phyloP scores from a whole-genome alignment of 192 early-diverging fungal genomes.

The Podila horticola region DNA sequence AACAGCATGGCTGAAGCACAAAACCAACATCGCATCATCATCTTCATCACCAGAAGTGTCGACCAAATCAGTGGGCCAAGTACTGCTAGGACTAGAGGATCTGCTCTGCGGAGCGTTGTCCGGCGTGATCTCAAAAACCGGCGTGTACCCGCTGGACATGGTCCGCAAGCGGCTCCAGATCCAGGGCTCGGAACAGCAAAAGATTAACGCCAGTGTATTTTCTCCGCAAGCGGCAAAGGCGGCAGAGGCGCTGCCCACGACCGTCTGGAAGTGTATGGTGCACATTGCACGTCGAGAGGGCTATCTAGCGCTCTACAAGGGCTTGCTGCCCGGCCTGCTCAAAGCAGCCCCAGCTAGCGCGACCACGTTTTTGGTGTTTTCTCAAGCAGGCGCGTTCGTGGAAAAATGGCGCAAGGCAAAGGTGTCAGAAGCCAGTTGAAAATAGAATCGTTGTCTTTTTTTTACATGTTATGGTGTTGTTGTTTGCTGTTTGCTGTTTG shows the following conservation, averaged over 20 bases:
- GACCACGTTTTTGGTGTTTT: slow-evolving; percentile 88
- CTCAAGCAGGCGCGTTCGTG: slow-evolving; percentile 66
- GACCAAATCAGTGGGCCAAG: slow-evolving; percentile 1
- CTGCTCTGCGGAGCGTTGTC: slow-evolving; percentile 83
- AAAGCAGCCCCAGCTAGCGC: slow-evolving; percentile 90
- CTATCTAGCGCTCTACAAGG: slow-evolving; percentile 86
- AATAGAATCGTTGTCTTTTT: too few species aligned
- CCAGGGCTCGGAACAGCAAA: slow-evolving; percentile 52
- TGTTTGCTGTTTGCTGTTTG: too few species aligned
- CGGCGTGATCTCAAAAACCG: slow-evolving; percentile 84
- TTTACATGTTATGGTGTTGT: too few species aligned
- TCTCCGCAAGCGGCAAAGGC: background rate
- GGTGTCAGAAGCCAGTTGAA: background rate
- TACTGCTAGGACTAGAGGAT: slow-evolving; percentile 61
- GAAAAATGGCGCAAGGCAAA: slow-evolving; percentile 15
- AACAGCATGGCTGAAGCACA: slow-evolving; percentile 46
- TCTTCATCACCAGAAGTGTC: slow-evolving; percentile 3
- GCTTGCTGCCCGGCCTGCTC: slow-evolving; percentile 83
- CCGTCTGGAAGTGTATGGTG: slow-evolving; percentile 66
- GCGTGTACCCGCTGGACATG: slow-evolving; percentile 92
- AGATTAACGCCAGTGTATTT: slow-evolving; percentile 7
- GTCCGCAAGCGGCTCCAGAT: slow-evolving; percentile 81
- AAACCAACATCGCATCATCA: background rate
- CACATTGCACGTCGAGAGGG: slow-evolving; percentile 84
- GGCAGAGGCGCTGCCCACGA: slow-evolving; percentile 54